These are phyloP conservation scores for Cyberlindnera bimundalis DNA, from an alignment of 805 yeast species.

Conservation along the genomic window DNA sequence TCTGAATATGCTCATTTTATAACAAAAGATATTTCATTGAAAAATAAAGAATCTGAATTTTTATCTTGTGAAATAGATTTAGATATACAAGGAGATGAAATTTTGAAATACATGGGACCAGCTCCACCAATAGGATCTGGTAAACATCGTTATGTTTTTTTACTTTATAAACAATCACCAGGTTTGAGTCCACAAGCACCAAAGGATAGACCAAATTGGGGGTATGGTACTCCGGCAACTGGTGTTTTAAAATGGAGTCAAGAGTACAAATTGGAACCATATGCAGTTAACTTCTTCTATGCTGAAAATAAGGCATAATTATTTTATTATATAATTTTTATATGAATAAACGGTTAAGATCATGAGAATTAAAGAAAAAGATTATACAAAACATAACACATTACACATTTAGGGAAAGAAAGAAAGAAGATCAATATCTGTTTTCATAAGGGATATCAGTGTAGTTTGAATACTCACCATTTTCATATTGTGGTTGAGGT, in stretches of 20 bases:
- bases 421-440: neutral
- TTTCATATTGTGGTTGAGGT: neutral
- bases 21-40: conserved; percentile 48
- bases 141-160: conserved; percentile 79
- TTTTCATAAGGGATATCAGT: conserved; percentile 4
- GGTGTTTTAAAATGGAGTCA: conserved; percentile 77
- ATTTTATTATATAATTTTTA: neutral
- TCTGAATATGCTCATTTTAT: conserved; percentile 83
- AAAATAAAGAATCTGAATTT: conserved; percentile 34
- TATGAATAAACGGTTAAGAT: neutral
- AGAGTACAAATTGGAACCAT: conserved; percentile 57
- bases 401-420: conserved; percentile 1
- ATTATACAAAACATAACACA: conserved; percentile 2
- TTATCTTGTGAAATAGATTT: conserved; percentile 36
- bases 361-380: no score
- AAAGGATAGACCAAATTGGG: conserved; percentile 72
- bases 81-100: conserved; percentile 35
- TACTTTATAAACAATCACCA: conserved; percentile 64
- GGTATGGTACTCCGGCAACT: conserved; percentile 73
- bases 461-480: conserved; percentile 3
- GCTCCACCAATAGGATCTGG: conserved; percentile 90
- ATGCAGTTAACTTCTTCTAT: conserved; percentile 78
- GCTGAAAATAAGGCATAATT: conserved; percentile 53
- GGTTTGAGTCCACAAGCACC: conserved; percentile 34
- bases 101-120: conserved; percentile 71